Evolutionary conservation across 2,329 filamentous ascomycete species (phyloP).

Genomic region (Fusarium nisikadoi): DNA sequence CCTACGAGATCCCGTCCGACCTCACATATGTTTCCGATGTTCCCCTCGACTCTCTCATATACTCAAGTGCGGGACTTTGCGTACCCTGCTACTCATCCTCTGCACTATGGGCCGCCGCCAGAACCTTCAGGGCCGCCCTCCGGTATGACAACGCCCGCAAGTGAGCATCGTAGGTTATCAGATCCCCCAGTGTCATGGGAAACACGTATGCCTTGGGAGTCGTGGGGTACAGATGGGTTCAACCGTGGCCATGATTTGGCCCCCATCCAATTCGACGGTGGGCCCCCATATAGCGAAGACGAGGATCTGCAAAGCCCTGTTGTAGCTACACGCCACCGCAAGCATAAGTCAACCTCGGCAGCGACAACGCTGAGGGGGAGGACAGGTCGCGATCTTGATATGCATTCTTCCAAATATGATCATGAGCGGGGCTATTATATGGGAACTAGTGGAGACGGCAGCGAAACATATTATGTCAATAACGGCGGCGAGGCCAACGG

Average conservation of each 20-base stretch:
- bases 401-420: constrained; percentile 63
- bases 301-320: constrained; percentile 94
- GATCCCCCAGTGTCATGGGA: constrained; percentile 85
- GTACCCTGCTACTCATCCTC: constrained; percentile 81
- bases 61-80: constrained; percentile 96
- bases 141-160: constrained; percentile 84
- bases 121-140: constrained; percentile 77
- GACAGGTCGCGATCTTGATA: constrained; percentile 57
- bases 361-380: constrained; percentile 56
- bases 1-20: constrained; percentile 78
- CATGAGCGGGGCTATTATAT: constrained; percentile 74
- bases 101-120: constrained; percentile 93
- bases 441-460: constrained; percentile 74
- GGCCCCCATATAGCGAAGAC: constrained; percentile 94
- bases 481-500: constrained; percentile 77
- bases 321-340: constrained; percentile 84
- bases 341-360: constrained; percentile 78
- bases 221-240: constrained; percentile 64
- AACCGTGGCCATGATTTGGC: constrained; percentile 77
- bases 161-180: constrained; percentile 82
- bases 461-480: constrained; percentile 79
- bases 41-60: constrained; percentile 87
- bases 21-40: constrained; percentile 84
- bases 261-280: constrained; percentile 85
- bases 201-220: constrained; percentile 69